These are phyloP conservation scores for Stephanodiscus triporus DNA, from an alignment of 108 stramenopile genomes.

Conservation along the genomic window DNA sequence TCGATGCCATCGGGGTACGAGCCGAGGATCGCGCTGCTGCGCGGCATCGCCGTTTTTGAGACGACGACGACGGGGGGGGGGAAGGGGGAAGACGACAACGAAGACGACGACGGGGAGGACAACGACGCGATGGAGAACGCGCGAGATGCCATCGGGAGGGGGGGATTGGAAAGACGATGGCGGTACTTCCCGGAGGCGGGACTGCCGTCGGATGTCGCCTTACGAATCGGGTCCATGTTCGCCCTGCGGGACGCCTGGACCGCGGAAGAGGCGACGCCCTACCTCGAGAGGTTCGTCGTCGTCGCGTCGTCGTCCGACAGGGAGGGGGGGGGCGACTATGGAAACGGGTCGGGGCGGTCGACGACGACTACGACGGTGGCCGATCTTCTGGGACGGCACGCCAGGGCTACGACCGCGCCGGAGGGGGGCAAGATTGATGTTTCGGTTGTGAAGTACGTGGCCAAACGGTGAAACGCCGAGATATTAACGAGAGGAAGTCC, in stretches of 20 bases:
- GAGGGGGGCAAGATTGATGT: too few species aligned
- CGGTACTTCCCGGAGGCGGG: conserved; percentile 42
- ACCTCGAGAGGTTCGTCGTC: conserved; percentile 32
- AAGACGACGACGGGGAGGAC: not conserved
- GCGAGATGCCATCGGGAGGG: not conserved
- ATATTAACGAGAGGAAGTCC: too few species aligned
- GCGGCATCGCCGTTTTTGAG: conserved; percentile 32
- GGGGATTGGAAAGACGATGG: conserved; percentile 7
- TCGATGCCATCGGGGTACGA: conserved; percentile 31
- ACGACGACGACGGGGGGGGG: too few species aligned
- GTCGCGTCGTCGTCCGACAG: not conserved
- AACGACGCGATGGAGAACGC: not conserved
- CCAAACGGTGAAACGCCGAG: too few species aligned
- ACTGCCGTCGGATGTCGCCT: conserved; percentile 17
- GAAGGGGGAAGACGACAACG: too few species aligned
- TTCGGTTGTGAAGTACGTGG: too few species aligned
- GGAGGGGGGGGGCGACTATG: not conserved
- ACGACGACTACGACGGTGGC: too few species aligned
- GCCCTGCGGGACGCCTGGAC: conserved; percentile 42
- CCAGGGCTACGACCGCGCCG: not conserved
- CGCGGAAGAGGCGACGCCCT: conserved; percentile 31
- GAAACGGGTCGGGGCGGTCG: not conserved
- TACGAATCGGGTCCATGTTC: conserved; percentile 40
- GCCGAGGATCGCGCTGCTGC: conserved; percentile 16
- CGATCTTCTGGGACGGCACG: too few species aligned